These are phyloP conservation scores for Tillandsia leiboldiana DNA, from an alignment of 176 grass and related monocot species.

Conservation along the genomic window DNA sequence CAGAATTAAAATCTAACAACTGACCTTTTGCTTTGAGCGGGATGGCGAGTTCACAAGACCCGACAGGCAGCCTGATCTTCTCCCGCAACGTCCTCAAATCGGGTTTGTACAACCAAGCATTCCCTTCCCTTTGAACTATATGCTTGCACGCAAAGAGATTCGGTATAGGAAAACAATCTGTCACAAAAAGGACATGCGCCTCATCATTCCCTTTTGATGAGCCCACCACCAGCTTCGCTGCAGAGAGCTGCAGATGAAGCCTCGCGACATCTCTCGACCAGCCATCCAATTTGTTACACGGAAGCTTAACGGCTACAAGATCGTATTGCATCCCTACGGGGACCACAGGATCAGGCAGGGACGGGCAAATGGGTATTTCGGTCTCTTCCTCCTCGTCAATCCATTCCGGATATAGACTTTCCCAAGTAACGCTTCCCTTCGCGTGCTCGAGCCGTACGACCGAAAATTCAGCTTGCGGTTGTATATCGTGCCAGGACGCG, in stretches of 20 bases:
- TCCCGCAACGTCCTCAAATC: constrained; percentile 53
- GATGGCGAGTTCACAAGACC: constrained; percentile 78
- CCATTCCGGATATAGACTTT: constrained; percentile 82
- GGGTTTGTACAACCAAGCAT: constrained; percentile 69
- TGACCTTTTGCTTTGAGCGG: constrained; percentile 78
- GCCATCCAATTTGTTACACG: constrained; percentile 35
- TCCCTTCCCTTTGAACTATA: constrained; percentile 60
- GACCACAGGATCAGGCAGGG: constrained; percentile 48
- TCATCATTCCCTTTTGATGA: constrained; percentile 32
- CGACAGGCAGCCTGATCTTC: constrained; percentile 69
- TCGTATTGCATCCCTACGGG: constrained; percentile 41
- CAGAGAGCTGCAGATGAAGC: constrained; percentile 75
- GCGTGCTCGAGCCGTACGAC: constrained; percentile 50
- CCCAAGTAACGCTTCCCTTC: constrained; percentile 60
- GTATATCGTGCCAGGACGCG: constrained; percentile 46
- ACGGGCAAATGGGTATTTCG: constrained; percentile 65
- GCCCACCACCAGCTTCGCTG: constrained; percentile 59
- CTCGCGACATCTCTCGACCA: constrained; percentile 86
- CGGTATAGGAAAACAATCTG: constrained; percentile 71
- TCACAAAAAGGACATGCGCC: constrained; percentile 73
- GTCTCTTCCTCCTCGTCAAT: constrained; percentile 93
- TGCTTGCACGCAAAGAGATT: constrained; percentile 83
- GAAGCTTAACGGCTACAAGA: constrained; percentile 82
- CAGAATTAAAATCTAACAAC: background rate
- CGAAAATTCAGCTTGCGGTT: constrained; percentile 58